Evolutionary conservation across 345 rosid species (phyloP).

Genomic region (Citrus glauca): DNA sequence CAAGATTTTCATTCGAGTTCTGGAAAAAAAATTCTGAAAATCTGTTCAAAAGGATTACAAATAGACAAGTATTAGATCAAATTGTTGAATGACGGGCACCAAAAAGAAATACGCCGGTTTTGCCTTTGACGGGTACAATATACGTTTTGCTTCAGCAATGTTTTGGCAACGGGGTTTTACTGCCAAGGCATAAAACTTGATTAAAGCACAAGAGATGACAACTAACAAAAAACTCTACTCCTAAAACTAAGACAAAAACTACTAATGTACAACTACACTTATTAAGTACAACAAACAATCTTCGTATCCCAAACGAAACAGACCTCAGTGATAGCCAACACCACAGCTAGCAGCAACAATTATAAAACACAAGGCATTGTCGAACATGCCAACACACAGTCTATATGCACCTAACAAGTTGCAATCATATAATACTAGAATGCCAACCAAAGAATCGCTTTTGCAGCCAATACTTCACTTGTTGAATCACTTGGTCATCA

Average conservation of each 20-base stretch:
- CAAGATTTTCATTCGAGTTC: not conserved
- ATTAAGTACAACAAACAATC: not conserved
- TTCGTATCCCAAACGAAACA: not conserved
- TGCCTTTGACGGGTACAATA: not conserved
- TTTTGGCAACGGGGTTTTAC: not conserved
- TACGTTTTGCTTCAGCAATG: not conserved
- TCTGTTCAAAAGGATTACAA: too few relatives aligned
- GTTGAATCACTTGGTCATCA: slow-evolving; percentile 16
- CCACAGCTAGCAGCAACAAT: not conserved
- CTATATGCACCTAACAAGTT: not conserved
- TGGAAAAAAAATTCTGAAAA: not conserved
- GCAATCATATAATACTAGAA: not conserved
- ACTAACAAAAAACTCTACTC: not conserved
- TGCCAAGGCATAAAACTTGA: not conserved
- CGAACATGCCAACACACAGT: not conserved
- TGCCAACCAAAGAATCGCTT: not conserved
- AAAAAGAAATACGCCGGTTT: too few relatives aligned
- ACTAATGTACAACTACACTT: slow-evolving; percentile 7
- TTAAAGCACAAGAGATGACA: not conserved
- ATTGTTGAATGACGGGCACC: too few relatives aligned
- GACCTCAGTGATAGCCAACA: not conserved
- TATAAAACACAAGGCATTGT: not conserved
- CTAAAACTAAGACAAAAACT: not conserved
- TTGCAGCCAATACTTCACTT: not conserved
- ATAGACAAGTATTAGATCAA: too few relatives aligned